These are phyloP conservation scores for Marsdenia floribunda DNA, from an alignment of 257 asterid genomes.

Conservation along the genomic window DNA sequence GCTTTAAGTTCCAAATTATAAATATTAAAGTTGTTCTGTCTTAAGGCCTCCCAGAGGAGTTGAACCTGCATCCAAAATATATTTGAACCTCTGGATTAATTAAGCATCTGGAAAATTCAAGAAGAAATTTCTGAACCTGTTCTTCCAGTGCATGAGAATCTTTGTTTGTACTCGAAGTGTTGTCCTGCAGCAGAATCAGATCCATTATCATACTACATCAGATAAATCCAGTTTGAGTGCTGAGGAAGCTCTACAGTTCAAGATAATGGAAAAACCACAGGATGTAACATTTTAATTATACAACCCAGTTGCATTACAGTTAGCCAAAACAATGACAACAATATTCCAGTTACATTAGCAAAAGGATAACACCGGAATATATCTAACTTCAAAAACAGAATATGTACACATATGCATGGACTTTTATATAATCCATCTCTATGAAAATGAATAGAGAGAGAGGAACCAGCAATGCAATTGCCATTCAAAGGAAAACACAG, in stretches of 20 bases:
- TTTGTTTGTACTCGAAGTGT: slow-evolving; percentile 21
- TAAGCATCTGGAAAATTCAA: not conserved
- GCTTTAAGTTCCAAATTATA: slow-evolving; percentile 48
- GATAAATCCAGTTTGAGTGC: not conserved
- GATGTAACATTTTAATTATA: not conserved
- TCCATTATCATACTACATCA: not conserved
- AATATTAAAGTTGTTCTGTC: slow-evolving; percentile 65
- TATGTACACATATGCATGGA: not conserved
- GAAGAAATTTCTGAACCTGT: slow-evolving; percentile 39
- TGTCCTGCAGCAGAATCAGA: slow-evolving; percentile 25
- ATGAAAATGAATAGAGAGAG: not conserved
- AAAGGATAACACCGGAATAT: not conserved
- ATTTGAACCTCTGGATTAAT: not conserved
- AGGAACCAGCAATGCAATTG: not conserved
- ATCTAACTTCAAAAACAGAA: not conserved
- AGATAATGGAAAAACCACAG: not conserved
- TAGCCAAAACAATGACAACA: no score
- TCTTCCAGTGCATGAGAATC: slow-evolving; percentile 48
- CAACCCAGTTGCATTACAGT: not conserved
- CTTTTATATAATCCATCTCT: not conserved
- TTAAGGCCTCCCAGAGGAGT: slow-evolving; percentile 64
- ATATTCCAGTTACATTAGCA: not conserved
- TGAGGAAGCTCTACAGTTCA: not conserved
- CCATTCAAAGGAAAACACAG: not conserved
- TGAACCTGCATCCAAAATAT: slow-evolving; percentile 47